Base-by-base conservation (phyloP, 106 monocot species). In the Dioscorea alata region DNA sequence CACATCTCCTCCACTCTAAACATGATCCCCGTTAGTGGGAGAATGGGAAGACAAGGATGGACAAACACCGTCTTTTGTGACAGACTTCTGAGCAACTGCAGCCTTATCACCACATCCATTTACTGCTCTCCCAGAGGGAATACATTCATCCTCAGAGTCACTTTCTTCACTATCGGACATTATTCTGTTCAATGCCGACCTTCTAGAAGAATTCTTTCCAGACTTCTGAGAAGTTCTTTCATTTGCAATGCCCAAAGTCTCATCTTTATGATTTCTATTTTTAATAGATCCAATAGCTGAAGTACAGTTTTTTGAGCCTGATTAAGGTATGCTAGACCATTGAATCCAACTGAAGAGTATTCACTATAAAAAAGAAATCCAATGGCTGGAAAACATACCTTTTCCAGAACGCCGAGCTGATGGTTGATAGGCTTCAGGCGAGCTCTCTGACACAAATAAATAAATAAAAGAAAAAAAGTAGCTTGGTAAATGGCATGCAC, bases 391-490 rank as follows among this genome's bases (percentile, higher is more conserved):
- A 33, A 68, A 28, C 13, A 50, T 25, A 63, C 4, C 59, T 50
- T 73, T 79, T 68, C 32, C 23, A 28, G 59, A 63, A 22, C 2
- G 48, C 13, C 8, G 22, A 32, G 67, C 48, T 48, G 62, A 64
- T 52, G 71, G 67, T 2, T 32, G 31, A 78, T 73, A 49, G 6
- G 57, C 31, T 57, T 80, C 77, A 32, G 70, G 70, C 15, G 80
- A 78, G 33, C 63, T 67, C 49, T 64, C 83, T 83, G 78, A 61
- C 59, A 56, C 50, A 76, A 20, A 64, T 59, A 14, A 15, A 22
- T 49, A 19, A 50, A 6, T 23, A 7, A 28, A 15, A 28, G 13
- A 33, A 7, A 65, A 48, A 19, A 54, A 54, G 1, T 15, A 54
- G 54, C 54, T 13, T 8, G 13, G 9, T 13, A 18, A 2, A 16